These are phyloP conservation scores for Hanseniaspora thailandica DNA, from an alignment of 805 yeast species.

Conservation along the genomic window DNA sequence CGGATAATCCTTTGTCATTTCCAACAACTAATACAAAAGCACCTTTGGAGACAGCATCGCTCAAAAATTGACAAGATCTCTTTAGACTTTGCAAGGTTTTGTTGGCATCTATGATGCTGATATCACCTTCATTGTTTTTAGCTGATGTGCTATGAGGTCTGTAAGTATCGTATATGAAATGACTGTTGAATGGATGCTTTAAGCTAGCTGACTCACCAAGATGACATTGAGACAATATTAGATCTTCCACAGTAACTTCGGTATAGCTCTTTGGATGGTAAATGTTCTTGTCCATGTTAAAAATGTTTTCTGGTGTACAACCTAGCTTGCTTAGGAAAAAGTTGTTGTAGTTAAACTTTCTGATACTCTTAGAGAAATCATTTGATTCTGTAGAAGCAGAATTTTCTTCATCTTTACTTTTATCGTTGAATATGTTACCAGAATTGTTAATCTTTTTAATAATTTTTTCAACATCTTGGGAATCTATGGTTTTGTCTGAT, in stretches of 20 bases:
- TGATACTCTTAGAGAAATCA: background rate
- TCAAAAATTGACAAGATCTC: constrained; percentile 74
- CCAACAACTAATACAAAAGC: constrained; percentile 81
- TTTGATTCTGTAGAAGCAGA: background rate
- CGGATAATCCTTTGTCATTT: constrained; percentile 63
- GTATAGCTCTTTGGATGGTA: constrained; percentile 45
- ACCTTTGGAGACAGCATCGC: constrained; percentile 71
- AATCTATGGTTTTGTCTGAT: background rate
- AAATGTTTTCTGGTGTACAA: constrained; percentile 31
- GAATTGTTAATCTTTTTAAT: background rate
- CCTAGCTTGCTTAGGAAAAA: background rate
- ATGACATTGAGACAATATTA: constrained; percentile 89
- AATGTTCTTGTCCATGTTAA: constrained; percentile 57
- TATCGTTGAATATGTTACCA: background rate
- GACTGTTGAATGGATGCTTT: constrained; percentile 73
- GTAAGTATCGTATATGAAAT: constrained; percentile 76
- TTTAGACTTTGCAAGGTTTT: constrained; percentile 65
- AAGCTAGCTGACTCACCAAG: constrained; percentile 78
- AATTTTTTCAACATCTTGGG: background rate
- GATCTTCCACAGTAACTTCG: constrained; percentile 52
- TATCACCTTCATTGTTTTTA: constrained; percentile 34
- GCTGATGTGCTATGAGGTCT: constrained; percentile 27
- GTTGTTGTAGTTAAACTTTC: constrained; percentile 6
- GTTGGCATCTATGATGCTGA: constrained; percentile 82
- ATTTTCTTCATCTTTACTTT: background rate